A percentile compares a stretch with the other conserved stretches of the same genome.
phyloP scores from a whole-genome alignment of 352 stramenopile genomes.

The Saprolegnia parasitica region DNA sequence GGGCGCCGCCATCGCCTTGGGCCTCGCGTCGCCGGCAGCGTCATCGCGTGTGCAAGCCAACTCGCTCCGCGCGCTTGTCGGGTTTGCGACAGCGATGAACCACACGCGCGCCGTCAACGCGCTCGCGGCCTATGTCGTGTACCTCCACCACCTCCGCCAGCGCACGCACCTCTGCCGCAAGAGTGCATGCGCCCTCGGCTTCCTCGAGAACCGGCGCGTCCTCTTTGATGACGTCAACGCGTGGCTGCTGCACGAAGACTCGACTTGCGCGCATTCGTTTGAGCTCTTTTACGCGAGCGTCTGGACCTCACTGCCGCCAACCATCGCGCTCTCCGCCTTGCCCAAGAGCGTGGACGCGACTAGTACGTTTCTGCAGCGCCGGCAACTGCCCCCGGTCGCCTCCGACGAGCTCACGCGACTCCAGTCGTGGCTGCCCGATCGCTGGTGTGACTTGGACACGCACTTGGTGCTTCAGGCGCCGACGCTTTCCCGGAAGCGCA shows the following conservation, averaged over 20 bases:
- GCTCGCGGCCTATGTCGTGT: background rate
- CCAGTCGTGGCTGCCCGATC: background rate
- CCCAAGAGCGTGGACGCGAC: background rate
- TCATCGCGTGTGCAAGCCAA: conserved; percentile 40
- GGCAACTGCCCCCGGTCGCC: background rate
- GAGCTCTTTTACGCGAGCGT: background rate
- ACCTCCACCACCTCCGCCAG: background rate
- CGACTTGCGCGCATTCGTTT: background rate
- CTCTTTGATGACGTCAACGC: background rate
- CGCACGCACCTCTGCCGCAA: background rate
- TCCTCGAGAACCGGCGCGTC: background rate
- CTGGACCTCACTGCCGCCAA: background rate
- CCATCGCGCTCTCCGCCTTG: background rate
- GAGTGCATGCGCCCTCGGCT: background rate
- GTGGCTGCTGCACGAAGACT: background rate
- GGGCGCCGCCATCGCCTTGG: conserved; percentile 38
- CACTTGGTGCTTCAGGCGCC: background rate
- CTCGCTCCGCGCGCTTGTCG: conserved; percentile 62
- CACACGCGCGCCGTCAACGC: background rate
- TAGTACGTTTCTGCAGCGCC: background rate
- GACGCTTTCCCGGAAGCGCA: background rate
- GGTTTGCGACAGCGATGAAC: conserved; percentile 46
- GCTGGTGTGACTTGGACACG: conserved; percentile 12
- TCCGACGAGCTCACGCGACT: background rate
- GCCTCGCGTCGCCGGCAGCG: conserved; percentile 31